These are phyloP conservation scores for Intubia oerlemansii DNA, from an alignment of 2,329 filamentous ascomycete genomes.

Conservation along the genomic window DNA sequence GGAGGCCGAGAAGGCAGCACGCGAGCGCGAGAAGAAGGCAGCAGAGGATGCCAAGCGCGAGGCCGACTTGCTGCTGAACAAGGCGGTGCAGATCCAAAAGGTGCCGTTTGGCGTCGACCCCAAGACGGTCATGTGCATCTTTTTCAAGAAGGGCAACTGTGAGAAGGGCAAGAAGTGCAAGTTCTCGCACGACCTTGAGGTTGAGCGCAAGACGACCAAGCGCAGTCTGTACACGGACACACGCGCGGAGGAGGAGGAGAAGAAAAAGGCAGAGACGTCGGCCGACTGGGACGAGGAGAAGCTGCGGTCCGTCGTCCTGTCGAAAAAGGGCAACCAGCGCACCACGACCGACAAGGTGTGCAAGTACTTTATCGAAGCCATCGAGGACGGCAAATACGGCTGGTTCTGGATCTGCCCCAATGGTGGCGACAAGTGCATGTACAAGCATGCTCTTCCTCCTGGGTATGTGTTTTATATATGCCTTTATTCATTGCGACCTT, in stretches of 20 bases:
- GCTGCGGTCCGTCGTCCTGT: constrained; percentile 69
- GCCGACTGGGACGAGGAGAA: constrained; percentile 98
- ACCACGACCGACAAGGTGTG: constrained; percentile 96
- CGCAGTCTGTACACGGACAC: constrained; percentile 76
- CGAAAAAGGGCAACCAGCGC: constrained; percentile 92
- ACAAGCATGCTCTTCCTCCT: constrained; percentile 83
- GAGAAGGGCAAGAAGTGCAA: constrained; percentile 98
- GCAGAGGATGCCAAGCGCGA: constrained; percentile 71
- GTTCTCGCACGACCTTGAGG: constrained; percentile 75
- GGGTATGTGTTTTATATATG: constrained; percentile 47
- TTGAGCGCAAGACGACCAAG: constrained; percentile 87
- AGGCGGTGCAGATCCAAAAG: constrained; percentile 89
- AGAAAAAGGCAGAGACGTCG: constrained; percentile 80
- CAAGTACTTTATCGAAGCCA: constrained; percentile 94
- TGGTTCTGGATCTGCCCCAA: constrained; percentile 99
- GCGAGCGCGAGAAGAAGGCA: constrained; percentile 77
- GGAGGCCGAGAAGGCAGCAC: constrained; percentile 40
- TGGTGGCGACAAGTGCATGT: constrained; percentile 94
- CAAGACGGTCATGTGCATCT: constrained; percentile 91
- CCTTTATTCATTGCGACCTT: background rate
- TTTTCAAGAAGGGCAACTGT: constrained; percentile 92
- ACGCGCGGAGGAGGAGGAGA: constrained; percentile 49
- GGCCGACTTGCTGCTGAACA: constrained; percentile 62
- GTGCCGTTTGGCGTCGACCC: constrained; percentile 95
- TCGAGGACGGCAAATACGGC: constrained; percentile 96